phyloP scores from a whole-genome alignment of 108 stramenopile genomes.

The Cyclotella sp. region DNA sequence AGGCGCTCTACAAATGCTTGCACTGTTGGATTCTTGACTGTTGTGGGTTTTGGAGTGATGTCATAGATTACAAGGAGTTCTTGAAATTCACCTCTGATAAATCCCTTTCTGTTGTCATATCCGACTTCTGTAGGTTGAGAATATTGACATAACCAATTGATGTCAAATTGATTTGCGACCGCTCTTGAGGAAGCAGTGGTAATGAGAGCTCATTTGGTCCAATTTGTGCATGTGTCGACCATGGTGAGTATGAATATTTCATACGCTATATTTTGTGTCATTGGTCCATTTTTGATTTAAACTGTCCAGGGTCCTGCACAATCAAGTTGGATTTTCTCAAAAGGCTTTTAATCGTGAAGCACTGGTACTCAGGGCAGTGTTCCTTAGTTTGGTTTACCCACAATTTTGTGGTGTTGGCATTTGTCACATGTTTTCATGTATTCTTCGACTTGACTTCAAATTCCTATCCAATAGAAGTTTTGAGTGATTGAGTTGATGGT shows the following conservation, averaged over 20 bases:
- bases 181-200: not conserved
- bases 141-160: too few relatives aligned
- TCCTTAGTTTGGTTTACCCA: conserved; percentile 15
- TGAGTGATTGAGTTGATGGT: conserved; percentile 7
- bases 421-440: conserved; percentile 10
- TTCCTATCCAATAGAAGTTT: conserved; percentile 10
- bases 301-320: too few relatives aligned
- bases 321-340: too few relatives aligned
- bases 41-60: conserved; percentile 41
- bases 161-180: not conserved
- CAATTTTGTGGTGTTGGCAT: conserved; percentile 23
- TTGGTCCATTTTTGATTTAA: too few relatives aligned
- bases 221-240: not conserved
- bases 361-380: conserved; percentile 3
- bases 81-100: conserved; percentile 55
- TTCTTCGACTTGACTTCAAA: conserved; percentile 7
- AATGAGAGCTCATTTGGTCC: not conserved
- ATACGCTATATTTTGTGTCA: conserved; percentile 5
- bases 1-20: conserved; percentile 57
- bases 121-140: too few relatives aligned
- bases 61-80: conserved; percentile 22
- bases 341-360: conserved; percentile 11
- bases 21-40: conserved; percentile 51
- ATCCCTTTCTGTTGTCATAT: conserved; percentile 42
- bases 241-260: conserved; percentile 3